Evolutionary conservation across 345 rosid species (phyloP).

Genomic region (Brassica carinata): DNA sequence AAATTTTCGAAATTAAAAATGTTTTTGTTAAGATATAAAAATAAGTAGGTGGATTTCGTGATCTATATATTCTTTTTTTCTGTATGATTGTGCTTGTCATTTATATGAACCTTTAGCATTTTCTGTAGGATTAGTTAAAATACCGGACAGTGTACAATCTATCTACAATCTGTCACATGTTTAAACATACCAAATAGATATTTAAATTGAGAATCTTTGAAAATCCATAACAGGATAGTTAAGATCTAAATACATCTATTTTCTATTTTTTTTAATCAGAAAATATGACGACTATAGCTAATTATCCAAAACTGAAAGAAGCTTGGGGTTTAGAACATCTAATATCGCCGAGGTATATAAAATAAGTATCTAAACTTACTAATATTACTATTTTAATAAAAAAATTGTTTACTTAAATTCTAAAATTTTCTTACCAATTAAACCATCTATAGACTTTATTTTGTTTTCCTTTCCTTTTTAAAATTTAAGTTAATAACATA

Average conservation of each 20-base stretch:
- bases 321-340: not conserved
- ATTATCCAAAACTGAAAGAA: conserved; percentile 3
- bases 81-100: conserved; percentile 44
- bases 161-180: conserved; percentile 28
- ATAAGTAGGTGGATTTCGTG: conserved; percentile 38
- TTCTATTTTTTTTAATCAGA: not conserved
- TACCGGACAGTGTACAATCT: conserved; percentile 19
- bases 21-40: not conserved
- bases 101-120: conserved; percentile 37
- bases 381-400: too few species aligned
- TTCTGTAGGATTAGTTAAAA: conserved; percentile 37
- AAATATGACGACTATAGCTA: not conserved
- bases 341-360: not conserved
- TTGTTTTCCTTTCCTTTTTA: not conserved
- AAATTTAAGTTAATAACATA: too few species aligned
- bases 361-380: not conserved
- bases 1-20: not conserved
- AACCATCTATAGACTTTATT: not conserved
- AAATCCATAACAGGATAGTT: not conserved
- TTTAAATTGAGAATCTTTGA: conserved; percentile 6
- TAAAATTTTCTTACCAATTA: not conserved
- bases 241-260: not conserved
- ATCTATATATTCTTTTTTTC: conserved; percentile 39
- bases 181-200: conserved; percentile 10
- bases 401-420: not conserved